Evolutionary conservation across 1,284 basidiomycete species (phyloP).

Genomic region (Marasmius oreades): DNA sequence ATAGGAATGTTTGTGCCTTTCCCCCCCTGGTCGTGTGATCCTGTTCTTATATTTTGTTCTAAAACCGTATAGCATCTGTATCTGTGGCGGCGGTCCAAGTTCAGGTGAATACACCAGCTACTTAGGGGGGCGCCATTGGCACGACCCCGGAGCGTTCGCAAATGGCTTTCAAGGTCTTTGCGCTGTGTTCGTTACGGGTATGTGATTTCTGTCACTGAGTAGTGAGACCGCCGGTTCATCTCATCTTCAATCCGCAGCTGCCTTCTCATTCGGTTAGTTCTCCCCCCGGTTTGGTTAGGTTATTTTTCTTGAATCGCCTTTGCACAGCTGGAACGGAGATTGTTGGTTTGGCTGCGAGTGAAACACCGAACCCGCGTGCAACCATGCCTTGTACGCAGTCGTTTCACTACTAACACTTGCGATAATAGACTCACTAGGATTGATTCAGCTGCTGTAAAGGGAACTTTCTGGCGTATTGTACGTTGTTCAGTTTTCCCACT

Average conservation of each 20-base stretch:
- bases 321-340: conserved; percentile 62
- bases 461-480: conserved; percentile 44
- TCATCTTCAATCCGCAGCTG: conserved; percentile 25
- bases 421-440: neutral
- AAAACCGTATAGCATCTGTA: conserved; percentile 32
- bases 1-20: conserved; percentile 36
- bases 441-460: conserved; percentile 33
- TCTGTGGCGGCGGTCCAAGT: conserved; percentile 43
- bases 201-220: conserved; percentile 1
- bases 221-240: neutral
- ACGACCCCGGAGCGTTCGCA: conserved; percentile 46
- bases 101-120: conserved; percentile 32
- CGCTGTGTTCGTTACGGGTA: conserved; percentile 38
- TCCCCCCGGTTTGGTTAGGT: too few relatives aligned
- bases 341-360: conserved; percentile 59
- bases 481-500: conserved; percentile 12
- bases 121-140: conserved; percentile 46
- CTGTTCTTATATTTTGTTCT: neutral
- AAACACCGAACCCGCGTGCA: conserved; percentile 54
- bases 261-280: conserved; percentile 53
- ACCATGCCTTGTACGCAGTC: conserved; percentile 44
- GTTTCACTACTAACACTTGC: neutral
- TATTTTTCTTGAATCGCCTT: too few relatives aligned
- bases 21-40: neutral
- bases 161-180: conserved; percentile 42